These are phyloP conservation scores for Trematosphaeria pertusa DNA, from an alignment of 2,329 filamentous ascomycete species.

Conservation along the genomic window DNA sequence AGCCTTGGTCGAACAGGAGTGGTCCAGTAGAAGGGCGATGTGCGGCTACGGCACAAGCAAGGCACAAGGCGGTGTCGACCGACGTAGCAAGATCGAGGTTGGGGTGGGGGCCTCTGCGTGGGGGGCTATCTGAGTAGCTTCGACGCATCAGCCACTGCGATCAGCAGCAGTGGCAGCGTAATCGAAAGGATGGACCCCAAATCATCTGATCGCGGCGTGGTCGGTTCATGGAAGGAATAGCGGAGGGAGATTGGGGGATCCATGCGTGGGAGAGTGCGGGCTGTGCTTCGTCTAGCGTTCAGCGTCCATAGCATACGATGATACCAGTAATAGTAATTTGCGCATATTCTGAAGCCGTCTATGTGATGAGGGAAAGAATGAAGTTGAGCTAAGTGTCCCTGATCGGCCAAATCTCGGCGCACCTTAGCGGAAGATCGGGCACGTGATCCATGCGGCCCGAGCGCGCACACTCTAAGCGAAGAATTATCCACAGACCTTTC, in stretches of 20 bases:
- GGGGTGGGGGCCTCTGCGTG: neutral
- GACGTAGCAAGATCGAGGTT: neutral
- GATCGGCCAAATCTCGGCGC: neutral
- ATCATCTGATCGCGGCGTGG: conserved; percentile 12
- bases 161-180: conserved; percentile 21
- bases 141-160: conserved; percentile 17
- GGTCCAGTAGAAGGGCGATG: neutral
- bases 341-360: neutral
- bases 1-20: conserved; percentile 1
- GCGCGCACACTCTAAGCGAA: conserved; percentile 19
- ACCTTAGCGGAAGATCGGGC: no score
- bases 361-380: neutral
- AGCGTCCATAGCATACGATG: conserved; percentile 9
- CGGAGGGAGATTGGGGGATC: conserved; percentile 1
- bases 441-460: conserved; percentile 21
- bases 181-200: conserved; percentile 7
- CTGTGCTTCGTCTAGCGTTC: conserved; percentile 5
- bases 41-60: no score
- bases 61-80: neutral
- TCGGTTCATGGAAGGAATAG: conserved; percentile 1
- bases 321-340: conserved; percentile 15
- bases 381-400: neutral
- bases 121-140: neutral
- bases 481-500: conserved; percentile 1
- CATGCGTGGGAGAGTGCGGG: no score